Evolutionary conservation across 208 protist genomes (phyloP).

Genomic region (Trypanosoma avium): DNA sequence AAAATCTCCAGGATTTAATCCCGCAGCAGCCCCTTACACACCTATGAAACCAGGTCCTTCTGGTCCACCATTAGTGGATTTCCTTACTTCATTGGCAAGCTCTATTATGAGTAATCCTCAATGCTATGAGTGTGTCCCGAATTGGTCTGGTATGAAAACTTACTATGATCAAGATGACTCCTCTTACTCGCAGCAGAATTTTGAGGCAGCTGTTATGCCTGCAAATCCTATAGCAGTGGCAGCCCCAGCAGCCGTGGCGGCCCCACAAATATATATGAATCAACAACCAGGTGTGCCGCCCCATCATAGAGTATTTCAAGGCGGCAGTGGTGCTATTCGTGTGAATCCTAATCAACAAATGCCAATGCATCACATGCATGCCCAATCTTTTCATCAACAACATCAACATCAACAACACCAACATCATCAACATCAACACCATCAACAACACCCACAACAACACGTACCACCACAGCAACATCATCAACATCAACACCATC

Average conservation of each 20-base stretch:
- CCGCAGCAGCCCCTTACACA: slow-evolving; percentile 45
- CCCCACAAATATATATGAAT: slow-evolving; percentile 26
- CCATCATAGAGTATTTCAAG: slow-evolving; percentile 24
- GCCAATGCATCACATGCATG: slow-evolving; percentile 28
- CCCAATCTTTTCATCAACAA: slow-evolving; percentile 31
- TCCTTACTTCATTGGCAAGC: slow-evolving; percentile 49
- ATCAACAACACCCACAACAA: slow-evolving; percentile 17
- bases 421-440: slow-evolving; percentile 22
- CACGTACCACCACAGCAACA: slow-evolving; percentile 8
- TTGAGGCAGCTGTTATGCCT: slow-evolving; percentile 16
- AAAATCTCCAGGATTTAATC: slow-evolving; percentile 24
- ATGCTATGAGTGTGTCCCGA: slow-evolving; percentile 42
- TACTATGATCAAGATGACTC: slow-evolving; percentile 76
- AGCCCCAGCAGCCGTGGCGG: slow-evolving; percentile 12
- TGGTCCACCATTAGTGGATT: slow-evolving; percentile 52
- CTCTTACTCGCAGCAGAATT: slow-evolving; percentile 46
- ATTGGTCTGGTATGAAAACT: slow-evolving; percentile 56
- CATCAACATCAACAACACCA: slow-evolving; percentile 31
- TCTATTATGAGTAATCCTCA: slow-evolving; percentile 42
- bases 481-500: slow-evolving; percentile 31
- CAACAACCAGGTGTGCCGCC: slow-evolving; percentile 31
- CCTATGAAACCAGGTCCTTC: slow-evolving; percentile 37
- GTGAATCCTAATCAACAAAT: slow-evolving; percentile 11
- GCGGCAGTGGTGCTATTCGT: slow-evolving; percentile 1
- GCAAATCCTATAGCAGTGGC: too few relatives aligned